Percentiles rank a stretch among this genome's conserved stretches.
These are phyloP conservation scores for Lolium rigidum DNA, from an alignment of 176 grass and related monocot species.

Conservation along the genomic window DNA sequence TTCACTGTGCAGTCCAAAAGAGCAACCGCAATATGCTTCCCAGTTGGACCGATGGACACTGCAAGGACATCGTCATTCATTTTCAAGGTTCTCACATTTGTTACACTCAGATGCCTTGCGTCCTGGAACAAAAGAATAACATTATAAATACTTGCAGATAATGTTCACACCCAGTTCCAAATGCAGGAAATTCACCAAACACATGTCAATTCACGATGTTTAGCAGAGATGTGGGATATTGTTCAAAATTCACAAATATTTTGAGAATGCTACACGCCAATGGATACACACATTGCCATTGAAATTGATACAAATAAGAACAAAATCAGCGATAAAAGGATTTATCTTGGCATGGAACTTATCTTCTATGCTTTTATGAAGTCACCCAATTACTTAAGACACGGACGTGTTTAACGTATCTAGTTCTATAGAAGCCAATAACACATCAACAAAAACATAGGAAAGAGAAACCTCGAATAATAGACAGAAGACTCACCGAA, in stretches of 20 bases:
- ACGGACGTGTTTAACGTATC: neutral
- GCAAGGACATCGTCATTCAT: conserved; percentile 93
- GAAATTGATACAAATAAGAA: conserved; percentile 4
- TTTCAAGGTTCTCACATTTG: conserved; percentile 91
- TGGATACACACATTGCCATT: neutral
- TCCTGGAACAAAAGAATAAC: conserved; percentile 60
- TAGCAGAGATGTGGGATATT: conserved; percentile 15
- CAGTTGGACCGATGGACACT: conserved; percentile 70
- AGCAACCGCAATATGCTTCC: conserved; percentile 90
- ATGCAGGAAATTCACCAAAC: neutral
- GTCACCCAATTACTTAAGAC: neutral
- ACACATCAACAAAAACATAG: neutral
- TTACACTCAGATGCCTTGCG: conserved; percentile 74
- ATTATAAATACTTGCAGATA: neutral
- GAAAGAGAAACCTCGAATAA: neutral
- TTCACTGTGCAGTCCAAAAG: conserved; percentile 90
- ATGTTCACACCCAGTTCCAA: neutral
- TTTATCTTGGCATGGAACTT: conserved; percentile 6
- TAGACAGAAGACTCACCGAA: conserved; percentile 56
- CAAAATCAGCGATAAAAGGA: neutral
- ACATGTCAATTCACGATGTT: neutral
- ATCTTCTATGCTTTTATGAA: neutral
- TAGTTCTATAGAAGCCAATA: neutral
- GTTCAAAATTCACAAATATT: neutral
- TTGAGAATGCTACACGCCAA: neutral